A percentile compares a stretch with the other conserved stretches of the same genome.
These are phyloP conservation scores for Cryphonectria radicalis DNA, from an alignment of 2,329 filamentous ascomycete species.

Conservation along the genomic window DNA sequence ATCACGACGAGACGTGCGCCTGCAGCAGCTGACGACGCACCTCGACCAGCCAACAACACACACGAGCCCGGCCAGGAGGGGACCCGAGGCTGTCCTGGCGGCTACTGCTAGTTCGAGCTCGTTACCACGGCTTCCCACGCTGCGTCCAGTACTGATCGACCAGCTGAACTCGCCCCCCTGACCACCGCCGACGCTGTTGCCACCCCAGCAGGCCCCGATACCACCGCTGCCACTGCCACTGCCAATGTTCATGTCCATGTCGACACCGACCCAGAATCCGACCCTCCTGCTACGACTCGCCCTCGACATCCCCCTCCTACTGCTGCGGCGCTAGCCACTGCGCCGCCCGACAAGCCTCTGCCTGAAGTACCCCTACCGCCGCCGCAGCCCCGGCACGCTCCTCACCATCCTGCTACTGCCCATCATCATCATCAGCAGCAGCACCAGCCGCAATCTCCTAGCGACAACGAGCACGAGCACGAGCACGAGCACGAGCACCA, in stretches of 20 bases:
- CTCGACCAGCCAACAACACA: background rate
- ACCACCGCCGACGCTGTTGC: constrained; percentile 8
- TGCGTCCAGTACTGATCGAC: constrained; percentile 33
- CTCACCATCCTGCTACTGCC: background rate
- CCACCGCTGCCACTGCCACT: too few species aligned
- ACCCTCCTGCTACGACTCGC: constrained; percentile 17
- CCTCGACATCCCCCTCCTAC: constrained; percentile 36
- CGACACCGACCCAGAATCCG: constrained; percentile 13
- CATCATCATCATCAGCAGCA: background rate
- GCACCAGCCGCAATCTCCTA: constrained; percentile 33
- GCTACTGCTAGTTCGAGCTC: constrained; percentile 36
- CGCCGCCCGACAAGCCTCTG: constrained; percentile 24
- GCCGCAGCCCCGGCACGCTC: background rate
- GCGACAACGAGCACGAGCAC: constrained; percentile 27
- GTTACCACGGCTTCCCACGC: constrained; percentile 56
- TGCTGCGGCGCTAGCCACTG: constrained; percentile 26
- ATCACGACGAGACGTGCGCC: background rate
- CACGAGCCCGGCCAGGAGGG: constrained; percentile 24
- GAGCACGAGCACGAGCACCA: constrained; percentile 24
- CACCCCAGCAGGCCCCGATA: background rate
- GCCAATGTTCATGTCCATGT: constrained; percentile 11
- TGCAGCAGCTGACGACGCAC: constrained; percentile 1
- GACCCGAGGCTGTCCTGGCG: constrained; percentile 51
- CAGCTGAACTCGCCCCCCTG: constrained; percentile 27
- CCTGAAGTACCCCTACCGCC: background rate